Percentiles rank a stretch among this genome's conserved stretches.
Conservation (phyloP, 306 rosid genomes). For the Prunus padus region DNA sequence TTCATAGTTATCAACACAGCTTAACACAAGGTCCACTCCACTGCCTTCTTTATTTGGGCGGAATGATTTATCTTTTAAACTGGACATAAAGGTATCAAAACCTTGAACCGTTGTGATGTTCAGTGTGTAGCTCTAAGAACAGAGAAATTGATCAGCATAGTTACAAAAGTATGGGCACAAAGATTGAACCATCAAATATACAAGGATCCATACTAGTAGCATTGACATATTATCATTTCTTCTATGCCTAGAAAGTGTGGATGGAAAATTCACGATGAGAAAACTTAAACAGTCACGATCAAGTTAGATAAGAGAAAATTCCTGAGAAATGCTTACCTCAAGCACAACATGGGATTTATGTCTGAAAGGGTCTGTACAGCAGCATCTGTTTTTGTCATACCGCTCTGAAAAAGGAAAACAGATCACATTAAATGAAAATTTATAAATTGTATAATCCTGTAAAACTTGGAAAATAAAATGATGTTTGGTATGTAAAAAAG, state of each 20-base stretch:
- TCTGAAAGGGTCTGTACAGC: constrained; percentile 91
- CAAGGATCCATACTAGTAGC: constrained; percentile 4
- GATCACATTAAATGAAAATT: neutral
- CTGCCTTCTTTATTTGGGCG: constrained; percentile 61
- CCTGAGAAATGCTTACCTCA: constrained; percentile 47
- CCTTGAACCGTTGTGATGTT: constrained; percentile 93
- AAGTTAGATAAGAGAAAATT: neutral
- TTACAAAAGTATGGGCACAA: neutral
- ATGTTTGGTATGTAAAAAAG: neutral
- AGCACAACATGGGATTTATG: constrained; percentile 91
- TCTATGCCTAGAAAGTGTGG: neutral
- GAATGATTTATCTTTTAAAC: constrained; percentile 80
- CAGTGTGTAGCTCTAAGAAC: constrained; percentile 74
- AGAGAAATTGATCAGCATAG: constrained; percentile 35
- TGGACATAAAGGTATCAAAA: constrained; percentile 76
- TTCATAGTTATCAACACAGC: constrained; percentile 99
- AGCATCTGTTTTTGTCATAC: constrained; percentile 98
- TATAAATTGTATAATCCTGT: neutral
- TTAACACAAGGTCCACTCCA: constrained; percentile 90
- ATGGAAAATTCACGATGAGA: neutral
- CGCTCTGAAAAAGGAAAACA: constrained; percentile 53
- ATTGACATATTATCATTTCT: neutral
- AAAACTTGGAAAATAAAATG: constrained; percentile 5
- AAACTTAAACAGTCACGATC: neutral
- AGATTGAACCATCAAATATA: neutral